A percentile compares a stretch with the other conserved stretches of the same genome.
Conservation (phyloP, 225 moss, liverwort and hornwort species). For the Sphagnum tenellum region DNA sequence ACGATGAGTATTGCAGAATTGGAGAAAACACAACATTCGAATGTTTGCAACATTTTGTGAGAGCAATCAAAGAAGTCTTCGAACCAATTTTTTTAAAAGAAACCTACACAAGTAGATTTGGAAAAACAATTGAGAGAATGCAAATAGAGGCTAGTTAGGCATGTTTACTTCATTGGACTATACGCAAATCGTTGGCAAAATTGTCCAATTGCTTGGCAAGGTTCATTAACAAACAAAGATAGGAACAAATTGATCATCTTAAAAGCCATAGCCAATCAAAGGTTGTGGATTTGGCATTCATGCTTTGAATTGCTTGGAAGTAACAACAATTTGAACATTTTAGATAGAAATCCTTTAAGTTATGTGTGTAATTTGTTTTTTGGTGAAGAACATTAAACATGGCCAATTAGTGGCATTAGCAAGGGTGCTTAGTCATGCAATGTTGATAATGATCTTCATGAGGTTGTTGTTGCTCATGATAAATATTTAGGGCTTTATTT, state of each 20-base stretch:
- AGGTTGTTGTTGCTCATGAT: too few species aligned
- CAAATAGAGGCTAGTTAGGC: neutral
- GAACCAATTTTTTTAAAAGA: neutral
- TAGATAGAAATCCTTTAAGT: too few species aligned
- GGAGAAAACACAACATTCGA: neutral
- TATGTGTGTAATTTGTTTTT: too few species aligned
- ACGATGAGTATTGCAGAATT: neutral
- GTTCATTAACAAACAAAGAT: conserved; percentile 7
- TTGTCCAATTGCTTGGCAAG: conserved; percentile 6
- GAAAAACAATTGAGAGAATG: neutral
- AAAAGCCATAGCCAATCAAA: neutral
- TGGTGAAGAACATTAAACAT: too few species aligned
- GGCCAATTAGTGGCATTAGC: too few species aligned
- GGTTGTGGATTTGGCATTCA: conserved; percentile 6
- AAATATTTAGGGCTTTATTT: too few species aligned
- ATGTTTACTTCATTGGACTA: conserved; percentile 11
- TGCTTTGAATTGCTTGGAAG: neutral
- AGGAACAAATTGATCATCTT: neutral
- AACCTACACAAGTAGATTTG: neutral
- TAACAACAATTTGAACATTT: conserved; percentile 2
- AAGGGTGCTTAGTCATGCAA: too few species aligned
- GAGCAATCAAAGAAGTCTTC: neutral
- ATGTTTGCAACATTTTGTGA: neutral
- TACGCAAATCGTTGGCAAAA: conserved; percentile 8
- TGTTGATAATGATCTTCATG: too few species aligned